Evolutionary conservation across 495 filamentous ascomycete species (phyloP).

Genomic region (Hypomontagnella submonticulosa): DNA sequence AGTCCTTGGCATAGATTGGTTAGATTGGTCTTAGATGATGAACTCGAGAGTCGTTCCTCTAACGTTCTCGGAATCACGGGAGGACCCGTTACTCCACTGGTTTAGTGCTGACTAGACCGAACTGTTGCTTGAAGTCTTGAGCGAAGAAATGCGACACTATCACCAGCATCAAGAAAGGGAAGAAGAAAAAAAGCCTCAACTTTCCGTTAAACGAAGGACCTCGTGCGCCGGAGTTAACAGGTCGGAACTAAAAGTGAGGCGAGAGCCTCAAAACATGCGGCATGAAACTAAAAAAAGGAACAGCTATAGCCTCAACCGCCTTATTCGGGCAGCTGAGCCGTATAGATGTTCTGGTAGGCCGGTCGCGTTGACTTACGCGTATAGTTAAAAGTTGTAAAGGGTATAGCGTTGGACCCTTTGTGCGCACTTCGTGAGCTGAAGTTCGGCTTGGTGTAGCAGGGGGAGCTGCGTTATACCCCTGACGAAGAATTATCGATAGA

Average conservation of each 20-base stretch:
- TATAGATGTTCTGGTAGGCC: slow-evolving; percentile 28
- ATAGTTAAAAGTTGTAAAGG: slow-evolving; percentile 26
- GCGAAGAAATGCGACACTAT: no score
- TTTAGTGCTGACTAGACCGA: slow-evolving; percentile 30
- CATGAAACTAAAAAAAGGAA: slow-evolving; percentile 25
- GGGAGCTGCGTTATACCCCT: slow-evolving; percentile 13
- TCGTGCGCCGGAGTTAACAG: not conserved
- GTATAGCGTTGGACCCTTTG: slow-evolving; percentile 28
- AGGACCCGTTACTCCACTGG: slow-evolving; percentile 32
- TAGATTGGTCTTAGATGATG: slow-evolving; percentile 16
- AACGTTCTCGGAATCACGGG: slow-evolving; percentile 31
- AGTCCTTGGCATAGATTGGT: slow-evolving; percentile 31
- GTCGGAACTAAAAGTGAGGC: slow-evolving; percentile 16
- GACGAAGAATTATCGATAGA: slow-evolving; percentile 27
- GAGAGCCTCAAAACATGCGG: slow-evolving; percentile 15
- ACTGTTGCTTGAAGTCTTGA: not conserved
- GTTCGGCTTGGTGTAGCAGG: slow-evolving; percentile 8
- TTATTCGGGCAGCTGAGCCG: slow-evolving; percentile 39
- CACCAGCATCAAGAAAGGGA: no score
- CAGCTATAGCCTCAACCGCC: slow-evolving; percentile 37
- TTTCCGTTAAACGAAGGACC: not conserved
- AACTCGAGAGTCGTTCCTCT: slow-evolving; percentile 17
- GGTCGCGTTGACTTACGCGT: slow-evolving; percentile 2
- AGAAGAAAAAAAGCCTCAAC: not conserved
- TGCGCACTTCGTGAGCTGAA: slow-evolving; percentile 29